A percentile compares a stretch with the other conserved stretches of the same genome.
These are phyloP conservation scores for Pinus taeda DNA, from an alignment of 75 land plant species.

Conservation along the genomic window DNA sequence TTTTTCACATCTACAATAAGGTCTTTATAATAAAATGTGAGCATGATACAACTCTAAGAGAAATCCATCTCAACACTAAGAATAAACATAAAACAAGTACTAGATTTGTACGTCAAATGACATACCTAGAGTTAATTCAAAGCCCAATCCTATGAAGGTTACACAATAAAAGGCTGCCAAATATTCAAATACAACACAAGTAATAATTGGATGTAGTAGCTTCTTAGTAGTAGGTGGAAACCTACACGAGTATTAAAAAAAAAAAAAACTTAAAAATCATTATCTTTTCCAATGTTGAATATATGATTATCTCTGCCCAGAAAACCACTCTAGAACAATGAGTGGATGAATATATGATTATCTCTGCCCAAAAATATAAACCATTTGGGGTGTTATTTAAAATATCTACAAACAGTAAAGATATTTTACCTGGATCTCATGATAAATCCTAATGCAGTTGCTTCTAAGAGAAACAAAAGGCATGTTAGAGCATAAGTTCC, in stretches of 20 bases:
- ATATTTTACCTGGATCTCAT: constrained; percentile 71
- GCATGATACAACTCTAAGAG: not conserved
- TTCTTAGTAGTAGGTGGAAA: constrained; percentile 66
- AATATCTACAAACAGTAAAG: not conserved
- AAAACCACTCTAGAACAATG: not conserved
- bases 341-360: not conserved
- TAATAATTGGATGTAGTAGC: constrained; percentile 89
- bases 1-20: not conserved
- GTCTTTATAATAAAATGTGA: not conserved
- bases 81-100: not conserved
- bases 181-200: constrained; percentile 83
- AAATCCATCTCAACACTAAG: not conserved
- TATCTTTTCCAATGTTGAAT: not conserved
- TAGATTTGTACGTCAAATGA: constrained; percentile 10
- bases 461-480: constrained; percentile 77
- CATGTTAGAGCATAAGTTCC: constrained; percentile 81
- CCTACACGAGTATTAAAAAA: constrained; percentile 28
- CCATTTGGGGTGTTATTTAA: not conserved
- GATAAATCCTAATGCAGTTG: constrained; percentile 88
- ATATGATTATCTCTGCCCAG: too few relatives aligned
- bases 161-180: constrained; percentile 76
- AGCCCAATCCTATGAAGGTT: constrained; percentile 54
- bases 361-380: not conserved
- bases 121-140: constrained; percentile 78
- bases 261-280: not conserved